Evolutionary conservation across 176 grass and related monocot species (phyloP).

Genomic region (Phyllostachys edulis): DNA sequence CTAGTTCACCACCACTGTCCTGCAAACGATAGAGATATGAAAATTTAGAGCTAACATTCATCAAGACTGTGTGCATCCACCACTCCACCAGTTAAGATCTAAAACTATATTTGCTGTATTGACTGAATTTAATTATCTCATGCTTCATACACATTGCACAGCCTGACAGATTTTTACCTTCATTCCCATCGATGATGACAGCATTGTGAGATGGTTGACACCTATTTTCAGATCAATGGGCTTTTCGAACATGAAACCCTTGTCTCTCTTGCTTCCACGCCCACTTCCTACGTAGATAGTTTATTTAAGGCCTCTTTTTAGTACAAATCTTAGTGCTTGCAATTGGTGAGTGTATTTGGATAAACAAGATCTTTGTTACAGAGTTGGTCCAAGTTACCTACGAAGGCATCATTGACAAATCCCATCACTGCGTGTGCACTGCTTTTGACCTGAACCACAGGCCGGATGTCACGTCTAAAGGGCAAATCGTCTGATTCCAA

Average conservation of each 20-base stretch:
- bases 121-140: neutral
- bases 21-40: conserved; percentile 30
- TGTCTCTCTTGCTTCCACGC: conserved; percentile 67
- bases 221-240: conserved; percentile 55
- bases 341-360: conserved; percentile 12
- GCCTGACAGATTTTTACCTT: conserved; percentile 24
- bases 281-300: conserved; percentile 46
- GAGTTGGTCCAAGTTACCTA: conserved; percentile 51
- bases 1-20: conserved; percentile 79
- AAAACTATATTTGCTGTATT: neutral
- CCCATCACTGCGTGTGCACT: conserved; percentile 58
- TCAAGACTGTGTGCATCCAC: neutral
- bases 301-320: conserved; percentile 24
- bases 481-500: conserved; percentile 75
- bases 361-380: conserved; percentile 21
- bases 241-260: conserved; percentile 68
- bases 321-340: neutral
- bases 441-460: conserved; percentile 69
- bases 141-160: neutral
- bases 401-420: conserved; percentile 61
- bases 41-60: neutral
- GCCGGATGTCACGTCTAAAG: conserved; percentile 75
- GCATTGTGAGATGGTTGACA: conserved; percentile 61
- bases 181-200: conserved; percentile 53
- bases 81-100: neutral